These are phyloP conservation scores for Aspergillus luchuensis DNA, from an alignment of 2,329 filamentous ascomycete genomes.

Conservation along the genomic window DNA sequence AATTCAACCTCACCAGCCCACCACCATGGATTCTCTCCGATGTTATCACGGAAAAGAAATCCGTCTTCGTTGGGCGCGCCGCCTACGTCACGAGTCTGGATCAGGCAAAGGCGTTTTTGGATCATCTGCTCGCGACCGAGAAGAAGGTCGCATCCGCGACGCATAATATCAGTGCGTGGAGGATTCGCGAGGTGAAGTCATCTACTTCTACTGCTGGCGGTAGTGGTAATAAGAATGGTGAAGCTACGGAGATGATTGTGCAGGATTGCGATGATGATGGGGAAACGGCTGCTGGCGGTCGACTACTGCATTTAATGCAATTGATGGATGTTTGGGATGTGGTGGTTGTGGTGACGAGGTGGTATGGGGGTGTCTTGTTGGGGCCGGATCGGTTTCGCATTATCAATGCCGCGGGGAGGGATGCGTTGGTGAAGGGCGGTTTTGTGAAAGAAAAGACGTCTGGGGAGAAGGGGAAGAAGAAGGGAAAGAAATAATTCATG, in stretches of 20 bases:
- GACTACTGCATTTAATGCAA: slow-evolving; percentile 87
- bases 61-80: slow-evolving; percentile 79
- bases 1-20: slow-evolving; percentile 39
- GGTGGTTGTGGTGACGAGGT: slow-evolving; percentile 88
- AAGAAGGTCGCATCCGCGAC: slow-evolving; percentile 83
- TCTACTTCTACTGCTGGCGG: background rate
- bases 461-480: slow-evolving; percentile 44
- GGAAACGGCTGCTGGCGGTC: slow-evolving; percentile 84
- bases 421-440: slow-evolving; percentile 77
- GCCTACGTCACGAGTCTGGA: slow-evolving; percentile 68
- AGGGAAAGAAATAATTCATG: slow-evolving; percentile 50
- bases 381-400: slow-evolving; percentile 87
- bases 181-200: slow-evolving; percentile 60
- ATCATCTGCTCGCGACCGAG: slow-evolving; percentile 77
- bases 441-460: slow-evolving; percentile 58
- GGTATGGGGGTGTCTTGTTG: slow-evolving; percentile 90
- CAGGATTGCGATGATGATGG: slow-evolving; percentile 98
- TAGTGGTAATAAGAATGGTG: slow-evolving; percentile 15
- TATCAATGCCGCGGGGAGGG: slow-evolving; percentile 83
- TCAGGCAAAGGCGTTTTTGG: slow-evolving; percentile 70
- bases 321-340: slow-evolving; percentile 92
- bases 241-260: slow-evolving; percentile 57
- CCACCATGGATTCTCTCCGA: slow-evolving; percentile 75
- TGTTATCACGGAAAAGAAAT: slow-evolving; percentile 77
- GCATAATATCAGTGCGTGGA: slow-evolving; percentile 95